These are phyloP conservation scores for Cladosporium cucumerinum DNA, from an alignment of 2,329 filamentous ascomycete genomes.

Conservation along the genomic window DNA sequence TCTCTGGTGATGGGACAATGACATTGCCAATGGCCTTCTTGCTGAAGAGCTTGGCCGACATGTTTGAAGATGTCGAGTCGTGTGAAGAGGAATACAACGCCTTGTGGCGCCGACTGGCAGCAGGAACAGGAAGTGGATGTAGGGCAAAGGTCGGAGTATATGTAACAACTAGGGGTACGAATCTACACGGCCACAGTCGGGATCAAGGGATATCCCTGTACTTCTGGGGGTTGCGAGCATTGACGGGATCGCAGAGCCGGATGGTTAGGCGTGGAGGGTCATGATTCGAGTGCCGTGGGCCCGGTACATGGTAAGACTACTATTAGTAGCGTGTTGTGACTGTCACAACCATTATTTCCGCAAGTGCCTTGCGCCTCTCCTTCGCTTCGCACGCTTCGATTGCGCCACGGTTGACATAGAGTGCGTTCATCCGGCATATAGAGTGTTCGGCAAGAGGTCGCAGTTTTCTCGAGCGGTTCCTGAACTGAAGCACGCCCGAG, in stretches of 20 bases:
- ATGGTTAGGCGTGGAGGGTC: neutral
- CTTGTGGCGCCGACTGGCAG: neutral
- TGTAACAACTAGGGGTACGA: neutral
- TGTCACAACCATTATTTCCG: neutral
- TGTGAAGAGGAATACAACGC: neutral
- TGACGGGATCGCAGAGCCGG: neutral
- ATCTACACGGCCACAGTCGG: neutral
- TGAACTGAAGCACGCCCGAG: neutral
- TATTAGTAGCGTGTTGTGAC: neutral
- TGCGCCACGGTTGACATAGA: neutral
- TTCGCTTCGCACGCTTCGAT: neutral
- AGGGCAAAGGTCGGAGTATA: neutral
- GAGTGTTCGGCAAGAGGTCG: conserved; percentile 1
- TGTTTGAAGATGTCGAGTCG: neutral
- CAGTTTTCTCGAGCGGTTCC: neutral
- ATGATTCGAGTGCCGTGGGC: conserved; percentile 1
- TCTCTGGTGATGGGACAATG: conserved; percentile 3
- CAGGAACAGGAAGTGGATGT: neutral
- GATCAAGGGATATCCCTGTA: conserved; percentile 11
- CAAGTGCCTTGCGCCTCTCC: neutral
- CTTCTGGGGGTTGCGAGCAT: conserved; percentile 2
- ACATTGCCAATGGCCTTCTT: conserved; percentile 12
- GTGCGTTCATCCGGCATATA: neutral
- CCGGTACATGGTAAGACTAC: neutral
- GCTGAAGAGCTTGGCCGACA: conserved; percentile 2